A percentile compares a stretch with the other conserved stretches of the same genome.
Evolutionary conservation across 2,329 filamentous ascomycete genomes (phyloP).

Genomic region (Phaeosphaeria sp.): DNA sequence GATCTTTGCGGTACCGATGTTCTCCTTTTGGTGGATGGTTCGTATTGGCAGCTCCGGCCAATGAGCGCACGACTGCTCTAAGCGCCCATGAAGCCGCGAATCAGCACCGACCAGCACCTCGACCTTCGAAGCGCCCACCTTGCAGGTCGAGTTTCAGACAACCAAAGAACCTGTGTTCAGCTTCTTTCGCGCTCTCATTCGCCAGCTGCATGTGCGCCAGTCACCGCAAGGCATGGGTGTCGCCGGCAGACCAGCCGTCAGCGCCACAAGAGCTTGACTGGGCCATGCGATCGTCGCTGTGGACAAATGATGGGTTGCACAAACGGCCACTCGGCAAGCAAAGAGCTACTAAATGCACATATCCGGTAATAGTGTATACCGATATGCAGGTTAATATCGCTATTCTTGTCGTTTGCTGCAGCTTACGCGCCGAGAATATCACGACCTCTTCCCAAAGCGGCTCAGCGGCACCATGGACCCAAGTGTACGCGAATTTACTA

Average conservation of each 20-base stretch:
- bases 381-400: slow-evolving; percentile 19
- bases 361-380: slow-evolving; percentile 14
- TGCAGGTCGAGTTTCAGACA: slow-evolving; percentile 32
- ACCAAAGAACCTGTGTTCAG: slow-evolving; percentile 24
- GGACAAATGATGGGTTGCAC: slow-evolving; percentile 7
- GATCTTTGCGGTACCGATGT: not conserved
- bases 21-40: not conserved
- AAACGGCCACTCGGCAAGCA: slow-evolving; percentile 7
- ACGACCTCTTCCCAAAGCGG: slow-evolving; percentile 5
- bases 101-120: slow-evolving; percentile 23
- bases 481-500: slow-evolving; percentile 8
- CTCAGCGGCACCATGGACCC: slow-evolving; percentile 8
- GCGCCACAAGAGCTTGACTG: slow-evolving; percentile 13
- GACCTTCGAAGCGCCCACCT: slow-evolving; percentile 34
- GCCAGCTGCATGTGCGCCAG: slow-evolving; percentile 7
- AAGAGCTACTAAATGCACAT: slow-evolving; percentile 16
- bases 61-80: slow-evolving; percentile 23
- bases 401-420: slow-evolving; percentile 22
- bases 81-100: slow-evolving; percentile 39
- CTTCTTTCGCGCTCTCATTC: slow-evolving; percentile 19
- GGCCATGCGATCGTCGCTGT: slow-evolving; percentile 9
- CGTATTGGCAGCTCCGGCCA: slow-evolving; percentile 6
- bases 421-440: slow-evolving; percentile 36
- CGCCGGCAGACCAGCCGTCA: slow-evolving; percentile 3
- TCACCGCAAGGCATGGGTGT: slow-evolving; percentile 6